phyloP scores from a whole-genome alignment of 495 filamentous ascomycete species.

The Penicillium manginii region DNA sequence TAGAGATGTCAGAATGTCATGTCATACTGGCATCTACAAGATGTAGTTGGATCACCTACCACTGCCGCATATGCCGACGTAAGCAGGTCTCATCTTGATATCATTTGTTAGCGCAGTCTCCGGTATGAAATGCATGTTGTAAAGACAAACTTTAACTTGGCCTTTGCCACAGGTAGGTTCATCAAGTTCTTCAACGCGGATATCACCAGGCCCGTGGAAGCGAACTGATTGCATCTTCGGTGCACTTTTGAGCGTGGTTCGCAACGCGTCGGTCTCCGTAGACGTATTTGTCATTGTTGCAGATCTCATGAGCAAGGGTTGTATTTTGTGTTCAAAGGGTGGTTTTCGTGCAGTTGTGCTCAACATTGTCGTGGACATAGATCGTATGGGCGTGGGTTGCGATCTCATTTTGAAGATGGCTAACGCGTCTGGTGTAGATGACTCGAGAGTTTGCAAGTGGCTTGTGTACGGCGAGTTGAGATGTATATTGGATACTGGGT shows the following conservation, averaged over 20 bases:
- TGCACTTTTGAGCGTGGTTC: slow-evolving; percentile 9
- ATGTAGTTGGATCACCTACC: slow-evolving; percentile 10
- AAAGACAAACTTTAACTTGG: slow-evolving; percentile 19
- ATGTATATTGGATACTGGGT: no score
- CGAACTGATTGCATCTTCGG: slow-evolving; percentile 19
- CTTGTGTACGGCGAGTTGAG: no score
- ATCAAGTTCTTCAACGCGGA: slow-evolving; percentile 20
- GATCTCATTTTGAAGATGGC: background rate
- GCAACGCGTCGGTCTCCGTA: slow-evolving; percentile 4
- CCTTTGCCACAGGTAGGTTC: slow-evolving; percentile 19
- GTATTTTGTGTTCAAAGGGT: background rate
- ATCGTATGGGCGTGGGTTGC: background rate
- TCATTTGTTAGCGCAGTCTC: background rate
- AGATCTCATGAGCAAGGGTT: background rate
- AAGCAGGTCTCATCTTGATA: slow-evolving; percentile 19
- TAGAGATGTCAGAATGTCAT: background rate
- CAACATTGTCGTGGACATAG: background rate
- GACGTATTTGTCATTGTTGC: slow-evolving; percentile 8
- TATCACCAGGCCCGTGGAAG: slow-evolving; percentile 21
- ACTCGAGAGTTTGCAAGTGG: background rate
- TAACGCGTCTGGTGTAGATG: background rate
- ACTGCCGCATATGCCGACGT: slow-evolving; percentile 20
- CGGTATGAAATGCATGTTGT: background rate
- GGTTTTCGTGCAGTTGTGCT: background rate
- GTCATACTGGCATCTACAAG: background rate